These are phyloP conservation scores for Haplosporangium gracile DNA, from an alignment of 192 early-diverging fungal species.

Conservation along the genomic window DNA sequence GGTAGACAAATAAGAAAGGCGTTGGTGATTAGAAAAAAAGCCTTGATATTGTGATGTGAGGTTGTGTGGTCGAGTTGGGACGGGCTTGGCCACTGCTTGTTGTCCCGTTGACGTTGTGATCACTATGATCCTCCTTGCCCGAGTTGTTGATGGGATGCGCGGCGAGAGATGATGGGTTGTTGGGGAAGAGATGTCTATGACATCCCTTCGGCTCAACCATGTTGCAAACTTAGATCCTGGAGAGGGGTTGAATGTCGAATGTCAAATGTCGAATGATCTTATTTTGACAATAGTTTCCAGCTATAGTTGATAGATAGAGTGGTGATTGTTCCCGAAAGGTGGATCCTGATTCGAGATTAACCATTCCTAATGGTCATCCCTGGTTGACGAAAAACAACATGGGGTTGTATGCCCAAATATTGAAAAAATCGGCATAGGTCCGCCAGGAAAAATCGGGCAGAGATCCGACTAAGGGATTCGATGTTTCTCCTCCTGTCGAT, in stretches of 20 bases:
- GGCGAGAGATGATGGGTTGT: background rate
- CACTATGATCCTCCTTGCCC: background rate
- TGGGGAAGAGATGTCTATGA: background rate
- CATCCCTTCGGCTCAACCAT: background rate
- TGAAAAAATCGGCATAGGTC: background rate
- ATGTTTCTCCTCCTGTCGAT: constrained; percentile 9
- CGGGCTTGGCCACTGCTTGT: background rate
- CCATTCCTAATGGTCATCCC: background rate
- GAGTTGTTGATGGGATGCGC: background rate
- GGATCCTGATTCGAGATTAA: constrained; percentile 7
- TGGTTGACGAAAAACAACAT: background rate
- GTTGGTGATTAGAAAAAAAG: background rate
- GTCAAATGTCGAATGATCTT: constrained; percentile 26
- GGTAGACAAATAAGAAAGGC: background rate
- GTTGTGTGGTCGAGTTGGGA: background rate
- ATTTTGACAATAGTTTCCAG: constrained; percentile 21
- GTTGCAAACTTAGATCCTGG: background rate
- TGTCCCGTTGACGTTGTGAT: background rate
- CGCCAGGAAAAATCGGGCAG: background rate
- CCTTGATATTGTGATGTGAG: background rate
- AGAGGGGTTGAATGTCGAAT: background rate
- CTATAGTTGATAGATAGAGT: background rate
- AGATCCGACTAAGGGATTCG: background rate
- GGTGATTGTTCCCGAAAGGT: constrained; percentile 1
- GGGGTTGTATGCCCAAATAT: background rate